A percentile compares a stretch with the other conserved stretches of the same genome.
phyloP scores from a whole-genome alignment of 768 basidiomycete species.

The Fomitopsis serialis region DNA sequence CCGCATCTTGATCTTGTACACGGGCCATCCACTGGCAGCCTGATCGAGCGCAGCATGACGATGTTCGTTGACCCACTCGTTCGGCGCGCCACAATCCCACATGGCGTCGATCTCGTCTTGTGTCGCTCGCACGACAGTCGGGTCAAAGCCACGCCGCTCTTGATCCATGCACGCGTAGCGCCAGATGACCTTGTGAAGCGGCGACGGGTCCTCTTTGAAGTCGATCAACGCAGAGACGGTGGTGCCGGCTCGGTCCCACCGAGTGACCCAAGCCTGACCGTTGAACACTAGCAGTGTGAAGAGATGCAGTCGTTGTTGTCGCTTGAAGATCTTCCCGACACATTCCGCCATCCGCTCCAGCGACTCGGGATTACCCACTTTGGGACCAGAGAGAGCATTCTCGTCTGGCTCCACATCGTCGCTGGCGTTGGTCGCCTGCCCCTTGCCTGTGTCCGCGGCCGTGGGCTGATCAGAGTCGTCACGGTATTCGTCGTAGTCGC shows the following conservation, averaged over 20 bases:
- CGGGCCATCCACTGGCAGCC: background rate
- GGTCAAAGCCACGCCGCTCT: background rate
- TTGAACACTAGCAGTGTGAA: background rate
- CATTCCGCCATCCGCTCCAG: no score
- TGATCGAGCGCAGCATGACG: background rate
- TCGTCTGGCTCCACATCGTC: background rate
- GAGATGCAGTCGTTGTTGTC: slow-evolving; percentile 4
- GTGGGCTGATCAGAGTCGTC: no score
- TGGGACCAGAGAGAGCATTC: no score
- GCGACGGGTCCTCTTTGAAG: background rate
- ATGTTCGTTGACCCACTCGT: background rate
- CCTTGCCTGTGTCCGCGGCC: no score
- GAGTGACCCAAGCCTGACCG: background rate
- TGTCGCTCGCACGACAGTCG: slow-evolving; percentile 1
- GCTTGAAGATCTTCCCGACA: background rate
- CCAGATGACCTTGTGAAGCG: background rate
- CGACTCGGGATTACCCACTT: background rate
- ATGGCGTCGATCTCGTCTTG: background rate
- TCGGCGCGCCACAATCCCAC: background rate
- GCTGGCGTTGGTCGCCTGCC: background rate
- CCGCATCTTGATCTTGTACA: background rate
- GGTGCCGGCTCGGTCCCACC: slow-evolving; percentile 4
- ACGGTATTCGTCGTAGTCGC: no score
- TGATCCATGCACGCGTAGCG: background rate
- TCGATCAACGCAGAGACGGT: slow-evolving; percentile 4